Evolutionary conservation across 768 basidiomycete species (phyloP).

Genomic region (Candolleomyces aberdarensis): DNA sequence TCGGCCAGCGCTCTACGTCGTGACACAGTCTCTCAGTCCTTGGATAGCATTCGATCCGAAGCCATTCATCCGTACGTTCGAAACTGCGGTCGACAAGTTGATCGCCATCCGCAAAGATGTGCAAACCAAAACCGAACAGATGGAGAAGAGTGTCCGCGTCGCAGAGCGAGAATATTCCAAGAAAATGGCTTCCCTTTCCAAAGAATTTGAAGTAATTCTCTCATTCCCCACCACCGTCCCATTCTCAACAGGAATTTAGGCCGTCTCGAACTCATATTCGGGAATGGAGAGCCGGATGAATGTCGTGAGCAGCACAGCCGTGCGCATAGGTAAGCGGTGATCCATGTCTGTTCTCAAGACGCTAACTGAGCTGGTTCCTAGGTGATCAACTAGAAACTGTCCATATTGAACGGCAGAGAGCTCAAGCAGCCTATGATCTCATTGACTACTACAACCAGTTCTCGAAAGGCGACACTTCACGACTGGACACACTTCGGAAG

Average conservation of each 20-base stretch:
- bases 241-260: conserved; percentile 38
- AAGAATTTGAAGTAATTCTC: conserved; percentile 79
- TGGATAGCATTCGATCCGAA: conserved; percentile 87
- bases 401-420: conserved; percentile 86
- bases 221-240: background rate
- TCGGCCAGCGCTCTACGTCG: conserved; percentile 6
- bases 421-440: conserved; percentile 91
- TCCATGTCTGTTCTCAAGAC: background rate
- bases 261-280: conserved; percentile 82
- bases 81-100: conserved; percentile 84
- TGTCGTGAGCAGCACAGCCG: conserved; percentile 90
- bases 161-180: conserved; percentile 93
- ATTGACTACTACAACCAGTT: conserved; percentile 95
- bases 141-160: conserved; percentile 86
- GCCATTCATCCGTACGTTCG: conserved; percentile 91
- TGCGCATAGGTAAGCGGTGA: conserved; percentile 70
- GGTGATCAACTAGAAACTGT: conserved; percentile 96
- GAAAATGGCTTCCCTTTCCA: conserved; percentile 89
- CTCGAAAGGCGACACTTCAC: conserved; percentile 72
- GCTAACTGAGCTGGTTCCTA: conserved; percentile 24
- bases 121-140: conserved; percentile 83
- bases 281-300: conserved; percentile 91
- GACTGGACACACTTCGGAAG: conserved; percentile 74
- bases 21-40: background rate
- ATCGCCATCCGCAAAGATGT: conserved; percentile 88